These are phyloP conservation scores for Anethum foeniculum DNA, from an alignment of 140 eudicot genomes.

Conservation along the genomic window DNA sequence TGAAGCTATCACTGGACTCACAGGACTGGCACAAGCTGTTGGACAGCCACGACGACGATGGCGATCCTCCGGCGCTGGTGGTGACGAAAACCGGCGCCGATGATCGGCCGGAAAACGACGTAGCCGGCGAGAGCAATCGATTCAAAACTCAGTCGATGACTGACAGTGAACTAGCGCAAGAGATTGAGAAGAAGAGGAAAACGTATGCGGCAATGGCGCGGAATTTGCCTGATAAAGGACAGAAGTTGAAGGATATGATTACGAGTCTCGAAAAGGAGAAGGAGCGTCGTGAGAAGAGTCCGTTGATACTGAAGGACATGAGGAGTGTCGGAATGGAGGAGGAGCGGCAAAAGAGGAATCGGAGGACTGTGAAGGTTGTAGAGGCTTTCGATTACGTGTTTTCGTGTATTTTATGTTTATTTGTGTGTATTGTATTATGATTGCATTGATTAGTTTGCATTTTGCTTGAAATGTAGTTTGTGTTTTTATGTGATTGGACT, in stretches of 20 bases:
- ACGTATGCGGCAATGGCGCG: background rate
- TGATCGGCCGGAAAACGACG: background rate
- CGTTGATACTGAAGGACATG: background rate
- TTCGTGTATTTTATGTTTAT: background rate
- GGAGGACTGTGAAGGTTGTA: background rate
- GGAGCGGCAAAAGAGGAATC: background rate
- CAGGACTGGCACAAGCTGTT: background rate
- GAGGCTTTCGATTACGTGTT: background rate
- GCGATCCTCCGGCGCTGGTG: background rate
- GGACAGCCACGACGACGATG: constrained; percentile 3
- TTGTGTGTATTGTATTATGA: background rate
- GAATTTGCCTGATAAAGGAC: background rate
- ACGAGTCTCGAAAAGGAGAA: background rate
- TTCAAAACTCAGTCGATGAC: background rate
- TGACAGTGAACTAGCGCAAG: background rate
- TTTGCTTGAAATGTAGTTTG: background rate
- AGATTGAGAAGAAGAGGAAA: background rate
- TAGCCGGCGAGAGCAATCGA: background rate
- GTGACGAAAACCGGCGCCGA: background rate
- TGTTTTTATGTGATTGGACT: background rate
- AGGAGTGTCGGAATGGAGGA: background rate
- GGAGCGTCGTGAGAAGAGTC: background rate
- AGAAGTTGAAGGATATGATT: background rate
- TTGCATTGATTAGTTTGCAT: background rate
- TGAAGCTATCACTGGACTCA: background rate